phyloP scores from a whole-genome alignment of 1,284 basidiomycete species.

The Agaricales sp. region DNA sequence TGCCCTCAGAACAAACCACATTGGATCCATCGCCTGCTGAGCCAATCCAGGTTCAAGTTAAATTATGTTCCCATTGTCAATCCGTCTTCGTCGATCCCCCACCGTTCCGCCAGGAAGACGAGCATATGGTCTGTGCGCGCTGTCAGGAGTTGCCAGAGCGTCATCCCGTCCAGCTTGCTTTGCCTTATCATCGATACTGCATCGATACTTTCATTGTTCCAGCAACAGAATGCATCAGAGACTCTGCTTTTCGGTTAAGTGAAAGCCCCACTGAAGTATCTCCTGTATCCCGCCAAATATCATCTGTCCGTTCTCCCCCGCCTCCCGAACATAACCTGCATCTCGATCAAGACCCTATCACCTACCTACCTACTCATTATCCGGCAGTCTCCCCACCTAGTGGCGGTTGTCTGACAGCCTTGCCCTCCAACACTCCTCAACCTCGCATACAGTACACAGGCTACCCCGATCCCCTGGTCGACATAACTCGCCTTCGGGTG shows the following conservation, averaged over 20 bases:
- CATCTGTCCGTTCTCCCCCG: background rate
- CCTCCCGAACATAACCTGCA: background rate
- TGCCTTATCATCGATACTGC: background rate
- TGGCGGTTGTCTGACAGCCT: slow-evolving; percentile 5
- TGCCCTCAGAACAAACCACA: slow-evolving; percentile 23
- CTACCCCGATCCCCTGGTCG: slow-evolving; percentile 46
- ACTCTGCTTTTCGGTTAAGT: background rate
- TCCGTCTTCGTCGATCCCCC: background rate
- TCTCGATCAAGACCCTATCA: background rate
- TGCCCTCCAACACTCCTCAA: slow-evolving; percentile 3
- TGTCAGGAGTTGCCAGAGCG: background rate
- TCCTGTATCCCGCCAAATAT: background rate
- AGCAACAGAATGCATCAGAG: background rate
- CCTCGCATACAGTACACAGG: slow-evolving; percentile 1
- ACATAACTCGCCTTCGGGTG: slow-evolving; percentile 67
- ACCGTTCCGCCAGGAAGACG: background rate
- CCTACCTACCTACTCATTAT: background rate
- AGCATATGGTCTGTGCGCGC: background rate
- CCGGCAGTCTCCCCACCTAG: slow-evolving; percentile 6
- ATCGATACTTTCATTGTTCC: background rate
- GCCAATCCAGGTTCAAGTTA: slow-evolving; percentile 3
- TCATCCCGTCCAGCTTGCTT: background rate
- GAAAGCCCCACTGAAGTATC: background rate
- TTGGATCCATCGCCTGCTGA: slow-evolving; percentile 3
- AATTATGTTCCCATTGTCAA: slow-evolving; percentile 1